A percentile compares a stretch with the other conserved stretches of the same genome.
These are phyloP conservation scores for Fusarium secorum DNA, from an alignment of 2,329 filamentous ascomycete species.

Conservation along the genomic window DNA sequence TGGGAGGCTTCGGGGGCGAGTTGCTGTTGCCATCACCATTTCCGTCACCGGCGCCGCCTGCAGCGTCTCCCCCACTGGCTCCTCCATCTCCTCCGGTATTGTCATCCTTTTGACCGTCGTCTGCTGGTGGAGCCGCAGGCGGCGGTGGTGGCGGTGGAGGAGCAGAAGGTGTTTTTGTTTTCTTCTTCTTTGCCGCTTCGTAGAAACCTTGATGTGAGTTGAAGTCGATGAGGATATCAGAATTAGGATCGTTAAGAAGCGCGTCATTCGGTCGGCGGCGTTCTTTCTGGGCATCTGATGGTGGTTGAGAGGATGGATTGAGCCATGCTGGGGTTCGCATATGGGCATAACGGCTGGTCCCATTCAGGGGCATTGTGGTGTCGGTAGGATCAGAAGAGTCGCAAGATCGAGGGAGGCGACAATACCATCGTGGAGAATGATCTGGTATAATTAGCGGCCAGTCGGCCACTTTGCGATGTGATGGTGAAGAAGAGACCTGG, in stretches of 20 bases:
- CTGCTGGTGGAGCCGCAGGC: slow-evolving; percentile 32
- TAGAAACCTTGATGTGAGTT: slow-evolving; percentile 61
- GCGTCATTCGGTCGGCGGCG: slow-evolving; percentile 41
- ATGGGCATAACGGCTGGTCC: slow-evolving; percentile 45
- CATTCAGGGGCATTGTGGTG: slow-evolving; percentile 44
- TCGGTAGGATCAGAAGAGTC: slow-evolving; percentile 34
- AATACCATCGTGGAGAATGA: slow-evolving; percentile 49
- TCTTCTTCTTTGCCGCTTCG: slow-evolving; percentile 64
- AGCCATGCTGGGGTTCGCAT: slow-evolving; percentile 33
- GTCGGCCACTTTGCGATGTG: slow-evolving; percentile 26
- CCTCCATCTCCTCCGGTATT: slow-evolving; percentile 43
- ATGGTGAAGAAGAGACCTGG: slow-evolving; percentile 27
- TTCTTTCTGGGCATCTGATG: slow-evolving; percentile 32
- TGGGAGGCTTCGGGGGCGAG: slow-evolving; percentile 41
- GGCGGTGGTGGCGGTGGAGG: slow-evolving; percentile 41
- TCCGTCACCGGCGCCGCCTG: slow-evolving; percentile 36
- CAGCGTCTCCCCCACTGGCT: slow-evolving; percentile 49
- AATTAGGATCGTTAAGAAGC: slow-evolving; percentile 57
- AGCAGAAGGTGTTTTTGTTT: slow-evolving; percentile 46
- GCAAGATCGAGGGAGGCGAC: slow-evolving; percentile 37
- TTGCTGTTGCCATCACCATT: slow-evolving; percentile 54
- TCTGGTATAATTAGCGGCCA: slow-evolving; percentile 37
- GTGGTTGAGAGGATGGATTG: slow-evolving; percentile 33
- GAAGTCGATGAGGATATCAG: slow-evolving; percentile 63
- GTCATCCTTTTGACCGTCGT: slow-evolving; percentile 36